Evolutionary conservation across 441 rosid species (phyloP), one percentile per base, ranked within the genome.

Genomic region (Adansonia gregorii): DNA sequence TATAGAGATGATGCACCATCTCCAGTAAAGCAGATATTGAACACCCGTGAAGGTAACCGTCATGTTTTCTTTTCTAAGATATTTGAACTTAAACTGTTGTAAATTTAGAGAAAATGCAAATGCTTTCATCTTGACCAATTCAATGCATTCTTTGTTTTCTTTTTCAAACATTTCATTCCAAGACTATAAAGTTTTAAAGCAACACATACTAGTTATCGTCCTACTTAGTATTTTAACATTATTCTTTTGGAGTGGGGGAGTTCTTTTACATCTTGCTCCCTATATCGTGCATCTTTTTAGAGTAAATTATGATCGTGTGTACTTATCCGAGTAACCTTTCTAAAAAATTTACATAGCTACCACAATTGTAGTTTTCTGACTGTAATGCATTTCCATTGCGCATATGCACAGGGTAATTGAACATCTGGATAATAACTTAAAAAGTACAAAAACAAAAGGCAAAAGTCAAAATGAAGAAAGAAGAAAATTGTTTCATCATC

Each of bases 1-100:
- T 89, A 89, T 81, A 79, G 77, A 80, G 97, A 89, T 78, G 93
- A 88, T 68, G 79, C 80, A 27, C 76, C 87, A 66, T 90, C 90
- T 73, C 96, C 92, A 41, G 82, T 88, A 67, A 93, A 87, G 76
- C 86, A 85, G 82, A 84, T 72, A 31, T 78, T 80, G 70, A 76
- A 56, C 78, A 10, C 79, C 58, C 72, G 75, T 9, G 72, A 70
- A 87, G 96, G 96, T 92, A 89, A 80, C 43, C 1, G 14, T 54
- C 66, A 46, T 69, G 45, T 51, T 73, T n/a, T 64, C 27, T 24
- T 24, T 24, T 24, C 51, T 39, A 41, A 35, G 66, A 3, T 55
- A 48, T 24, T 24, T 24, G 27, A 24, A 24, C 27, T 24, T 63
- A 63, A 46, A 67, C 78, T 10, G 15, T 67, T 27, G 4, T 9